Percentiles rank a stretch among this genome's conserved stretches.
Conservation (phyloP, 805 yeast species). For the Suhomyces tanzawaensis region DNA sequence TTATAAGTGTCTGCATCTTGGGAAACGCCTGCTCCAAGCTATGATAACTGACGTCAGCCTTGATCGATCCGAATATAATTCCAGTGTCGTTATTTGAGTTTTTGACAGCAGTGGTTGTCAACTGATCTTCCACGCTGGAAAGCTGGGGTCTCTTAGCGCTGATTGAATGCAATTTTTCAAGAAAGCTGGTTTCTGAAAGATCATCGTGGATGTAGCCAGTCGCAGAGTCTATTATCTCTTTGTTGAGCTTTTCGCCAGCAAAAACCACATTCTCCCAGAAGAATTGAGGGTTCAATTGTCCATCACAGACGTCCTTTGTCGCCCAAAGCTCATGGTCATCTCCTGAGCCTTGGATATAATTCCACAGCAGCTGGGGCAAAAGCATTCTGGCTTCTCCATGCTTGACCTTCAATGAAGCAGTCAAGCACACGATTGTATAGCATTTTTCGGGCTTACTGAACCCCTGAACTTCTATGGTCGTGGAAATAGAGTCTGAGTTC, state of each 20-base stretch:
- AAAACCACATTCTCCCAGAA: slow-evolving; percentile 49
- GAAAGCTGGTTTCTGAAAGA: slow-evolving; percentile 25
- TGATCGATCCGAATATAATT: slow-evolving; percentile 26
- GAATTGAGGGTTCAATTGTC: slow-evolving; percentile 48
- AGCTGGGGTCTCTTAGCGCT: background rate
- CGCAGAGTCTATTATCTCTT: slow-evolving; percentile 19
- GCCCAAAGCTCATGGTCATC: slow-evolving; percentile 92
- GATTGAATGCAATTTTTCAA: background rate
- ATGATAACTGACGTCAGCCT: slow-evolving; percentile 11
- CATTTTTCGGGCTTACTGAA: background rate
- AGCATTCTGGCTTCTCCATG: slow-evolving; percentile 5
- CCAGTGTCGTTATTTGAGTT: slow-evolving; percentile 20
- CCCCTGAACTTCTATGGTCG: background rate
- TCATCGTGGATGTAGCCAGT: slow-evolving; percentile 20
- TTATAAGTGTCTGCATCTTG: slow-evolving; percentile 15
- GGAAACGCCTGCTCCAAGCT: slow-evolving; percentile 2
- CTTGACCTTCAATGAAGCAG: slow-evolving; percentile 51
- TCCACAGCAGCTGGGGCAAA: slow-evolving; percentile 15
- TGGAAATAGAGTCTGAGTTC: slow-evolving; percentile 2
- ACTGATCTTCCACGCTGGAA: background rate
- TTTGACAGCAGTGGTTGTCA: slow-evolving; percentile 13
- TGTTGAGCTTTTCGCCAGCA: slow-evolving; percentile 1
- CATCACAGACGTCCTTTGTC: slow-evolving; percentile 36
- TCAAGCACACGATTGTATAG: slow-evolving; percentile 49
- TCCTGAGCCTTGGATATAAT: slow-evolving; percentile 88